phyloP scores from a whole-genome alignment of 1,284 basidiomycete genomes.

The Irpex lacteus region DNA sequence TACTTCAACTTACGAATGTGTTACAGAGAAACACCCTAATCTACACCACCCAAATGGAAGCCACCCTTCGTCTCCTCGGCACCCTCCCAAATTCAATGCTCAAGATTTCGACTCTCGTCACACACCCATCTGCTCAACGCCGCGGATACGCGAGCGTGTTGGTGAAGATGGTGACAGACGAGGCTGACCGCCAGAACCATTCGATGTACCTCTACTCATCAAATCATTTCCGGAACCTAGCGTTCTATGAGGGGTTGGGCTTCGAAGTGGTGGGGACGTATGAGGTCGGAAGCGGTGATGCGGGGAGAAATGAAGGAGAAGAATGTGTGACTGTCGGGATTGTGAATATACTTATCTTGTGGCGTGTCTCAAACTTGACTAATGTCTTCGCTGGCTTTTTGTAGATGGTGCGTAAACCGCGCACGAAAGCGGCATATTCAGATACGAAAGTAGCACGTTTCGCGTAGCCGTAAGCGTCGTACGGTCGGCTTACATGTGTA shows the following conservation, averaged over 20 bases:
- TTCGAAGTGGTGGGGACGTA: not conserved
- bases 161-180: not conserved
- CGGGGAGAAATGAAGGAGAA: not conserved
- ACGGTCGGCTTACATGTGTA: no score
- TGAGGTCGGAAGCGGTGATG: not conserved
- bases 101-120: not conserved
- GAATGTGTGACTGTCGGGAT: not conserved
- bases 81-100: not conserved
- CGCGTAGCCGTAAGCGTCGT: not conserved
- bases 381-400: no score
- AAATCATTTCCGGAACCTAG: not conserved
- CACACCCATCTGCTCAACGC: not conserved
- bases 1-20: not conserved
- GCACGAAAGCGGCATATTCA: not conserved
- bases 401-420: not conserved
- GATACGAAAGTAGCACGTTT: not conserved
- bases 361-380: no score
- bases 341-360: not conserved
- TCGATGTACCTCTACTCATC: not conserved
- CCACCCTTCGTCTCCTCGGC: not conserved
- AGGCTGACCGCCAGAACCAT: not conserved
- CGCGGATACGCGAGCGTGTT: slow-evolving; percentile 3
- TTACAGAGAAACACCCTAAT: not conserved
- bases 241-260: not conserved
- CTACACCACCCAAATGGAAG: not conserved